Percentiles rank a stretch among this genome's conserved stretches.
phyloP scores from a whole-genome alignment of 164 flowering plant genomes.

The Berberis vulgaris region DNA sequence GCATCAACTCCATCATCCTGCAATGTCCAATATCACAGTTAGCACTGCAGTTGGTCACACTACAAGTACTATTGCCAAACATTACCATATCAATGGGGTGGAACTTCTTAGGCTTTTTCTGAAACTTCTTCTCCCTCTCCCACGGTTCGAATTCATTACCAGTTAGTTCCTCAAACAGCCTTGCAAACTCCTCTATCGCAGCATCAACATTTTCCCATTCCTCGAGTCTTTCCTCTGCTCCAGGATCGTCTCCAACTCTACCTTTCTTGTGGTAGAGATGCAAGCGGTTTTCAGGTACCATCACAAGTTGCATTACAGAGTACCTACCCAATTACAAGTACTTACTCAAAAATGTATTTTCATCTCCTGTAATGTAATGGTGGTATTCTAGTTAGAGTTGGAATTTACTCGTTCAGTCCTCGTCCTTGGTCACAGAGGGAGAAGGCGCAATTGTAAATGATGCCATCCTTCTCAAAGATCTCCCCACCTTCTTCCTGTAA shows the following conservation, averaged over 20 bases:
- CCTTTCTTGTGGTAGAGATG: conserved; percentile 68
- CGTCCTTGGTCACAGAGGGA: conserved; percentile 44
- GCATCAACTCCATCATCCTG: conserved; percentile 79
- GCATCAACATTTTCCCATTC: conserved; percentile 38
- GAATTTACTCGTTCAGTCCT: conserved; percentile 47
- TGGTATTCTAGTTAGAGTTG: no score
- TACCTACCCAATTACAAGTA: conserved; percentile 27
- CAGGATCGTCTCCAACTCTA: conserved; percentile 46
- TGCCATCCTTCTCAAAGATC: conserved; percentile 72
- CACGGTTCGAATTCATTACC: conserved; percentile 80
- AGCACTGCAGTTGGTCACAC: no score
- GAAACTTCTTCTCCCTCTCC: conserved; percentile 70
- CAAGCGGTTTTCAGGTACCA: conserved; percentile 42
- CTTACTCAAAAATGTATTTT: neutral
- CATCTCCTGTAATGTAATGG: no score
- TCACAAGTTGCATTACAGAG: conserved; percentile 58
- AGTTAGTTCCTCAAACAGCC: conserved; percentile 60
- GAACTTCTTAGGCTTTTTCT: conserved; percentile 46
- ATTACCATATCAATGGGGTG: conserved; percentile 69
- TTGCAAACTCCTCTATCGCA: conserved; percentile 51
- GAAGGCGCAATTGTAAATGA: conserved; percentile 74
- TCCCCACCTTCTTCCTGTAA: conserved; percentile 59
- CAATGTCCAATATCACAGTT: no score
- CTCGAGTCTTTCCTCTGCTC: conserved; percentile 61
- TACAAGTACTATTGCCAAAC: no score